phyloP scores from a whole-genome alignment of 192 early-diverging fungal genomes.

The Coemansia sp. region DNA sequence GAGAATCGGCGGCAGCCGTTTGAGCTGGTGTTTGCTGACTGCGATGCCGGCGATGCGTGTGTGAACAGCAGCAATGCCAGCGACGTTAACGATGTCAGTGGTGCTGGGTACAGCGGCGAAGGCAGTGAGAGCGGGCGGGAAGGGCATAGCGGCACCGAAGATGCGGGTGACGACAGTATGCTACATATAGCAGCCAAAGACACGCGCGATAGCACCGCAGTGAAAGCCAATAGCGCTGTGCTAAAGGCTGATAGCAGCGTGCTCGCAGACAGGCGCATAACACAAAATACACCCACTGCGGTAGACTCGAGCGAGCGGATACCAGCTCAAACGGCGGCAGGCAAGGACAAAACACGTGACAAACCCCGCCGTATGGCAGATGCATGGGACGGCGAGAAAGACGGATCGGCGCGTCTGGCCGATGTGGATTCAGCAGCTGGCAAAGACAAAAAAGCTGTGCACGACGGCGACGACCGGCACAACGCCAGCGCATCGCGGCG shows the following conservation, averaged over 20 bases:
- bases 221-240: neutral
- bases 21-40: constrained; percentile 47
- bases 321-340: neutral
- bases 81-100: constrained; percentile 41
- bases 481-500: constrained; percentile 23
- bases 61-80: constrained; percentile 14
- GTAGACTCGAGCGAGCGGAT: too few species aligned
- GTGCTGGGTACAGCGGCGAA: constrained; percentile 42
- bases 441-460: constrained; percentile 18
- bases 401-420: constrained; percentile 6
- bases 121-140: constrained; percentile 25
- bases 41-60: constrained; percentile 20
- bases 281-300: too few species aligned
- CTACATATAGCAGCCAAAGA: neutral
- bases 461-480: constrained; percentile 7
- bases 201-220: neutral
- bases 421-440: constrained; percentile 1
- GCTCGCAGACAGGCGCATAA: too few species aligned
- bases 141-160: constrained; percentile 31
- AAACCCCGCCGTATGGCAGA: constrained; percentile 18
- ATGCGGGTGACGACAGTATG: constrained; percentile 11
- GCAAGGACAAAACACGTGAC: constrained; percentile 9
- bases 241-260: too few species aligned
- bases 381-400: constrained; percentile 8
- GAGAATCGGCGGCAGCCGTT: constrained; percentile 52